These are phyloP conservation scores for Nakaseomyces nivariensis DNA, from an alignment of 1,139 yeast species.

Conservation along the genomic window DNA sequence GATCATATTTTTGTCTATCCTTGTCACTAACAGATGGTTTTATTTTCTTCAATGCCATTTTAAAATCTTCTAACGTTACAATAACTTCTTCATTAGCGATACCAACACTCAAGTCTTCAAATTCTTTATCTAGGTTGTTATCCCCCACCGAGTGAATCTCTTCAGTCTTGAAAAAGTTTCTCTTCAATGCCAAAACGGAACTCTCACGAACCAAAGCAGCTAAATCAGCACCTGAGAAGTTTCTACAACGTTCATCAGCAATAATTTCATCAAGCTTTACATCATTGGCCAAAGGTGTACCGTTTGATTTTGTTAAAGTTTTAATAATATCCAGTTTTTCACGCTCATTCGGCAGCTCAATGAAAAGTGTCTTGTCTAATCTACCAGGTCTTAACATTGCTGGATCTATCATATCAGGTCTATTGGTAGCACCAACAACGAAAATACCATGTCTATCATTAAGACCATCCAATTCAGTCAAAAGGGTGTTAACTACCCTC, in stretches of 20 bases:
- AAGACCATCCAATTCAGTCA: conserved; percentile 90
- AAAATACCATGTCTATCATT: conserved; percentile 88
- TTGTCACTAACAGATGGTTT: conserved; percentile 86
- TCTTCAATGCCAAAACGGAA: conserved; percentile 75
- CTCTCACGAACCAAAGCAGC: conserved; percentile 90
- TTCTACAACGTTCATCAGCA: conserved; percentile 67
- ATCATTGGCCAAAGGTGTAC: conserved; percentile 60
- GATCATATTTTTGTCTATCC: conserved; percentile 71
- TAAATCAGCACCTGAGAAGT: conserved; percentile 93
- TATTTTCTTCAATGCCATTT: conserved; percentile 58
- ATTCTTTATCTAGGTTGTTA: conserved; percentile 33
- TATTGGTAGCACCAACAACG: conserved; percentile 92
- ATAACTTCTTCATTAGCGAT: conserved; percentile 34
- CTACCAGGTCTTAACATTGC: conserved; percentile 98
- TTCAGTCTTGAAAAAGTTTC: conserved; percentile 46
- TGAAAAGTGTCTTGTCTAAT: conserved; percentile 83
- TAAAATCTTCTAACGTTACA: conserved; percentile 61
- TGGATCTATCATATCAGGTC: conserved; percentile 97
- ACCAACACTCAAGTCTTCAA: conserved; percentile 38
- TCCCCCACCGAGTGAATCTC: conserved; percentile 30
- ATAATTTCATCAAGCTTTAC: conserved; percentile 60
- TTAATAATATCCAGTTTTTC: conserved; percentile 76
- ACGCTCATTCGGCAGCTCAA: conserved; percentile 69
- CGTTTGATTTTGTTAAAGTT: conserved; percentile 61
- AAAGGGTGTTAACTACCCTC: conserved; percentile 84